These are phyloP conservation scores for Nicotiana noctiflora DNA, from an alignment of 257 asterid species.

Conservation along the genomic window DNA sequence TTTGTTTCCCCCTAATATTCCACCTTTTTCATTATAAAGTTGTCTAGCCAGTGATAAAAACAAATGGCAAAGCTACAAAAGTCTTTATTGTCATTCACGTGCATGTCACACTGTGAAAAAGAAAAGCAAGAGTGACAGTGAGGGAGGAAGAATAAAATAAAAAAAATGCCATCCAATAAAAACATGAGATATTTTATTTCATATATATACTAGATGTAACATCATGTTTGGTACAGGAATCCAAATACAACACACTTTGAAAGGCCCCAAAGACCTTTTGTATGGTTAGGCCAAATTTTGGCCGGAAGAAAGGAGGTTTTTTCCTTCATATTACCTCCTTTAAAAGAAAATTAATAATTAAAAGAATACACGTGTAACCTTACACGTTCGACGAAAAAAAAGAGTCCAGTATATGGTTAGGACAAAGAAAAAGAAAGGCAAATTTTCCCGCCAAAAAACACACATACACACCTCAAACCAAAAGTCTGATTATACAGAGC, in stretches of 20 bases:
- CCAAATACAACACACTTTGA: constrained; percentile 48
- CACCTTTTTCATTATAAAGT: constrained; percentile 12
- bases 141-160: not conserved
- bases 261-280: constrained; percentile 92
- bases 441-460: constrained; percentile 62
- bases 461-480: constrained; percentile 29
- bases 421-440: constrained; percentile 29
- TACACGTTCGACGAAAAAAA: constrained; percentile 23
- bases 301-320: constrained; percentile 35
- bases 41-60: constrained; percentile 33
- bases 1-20: constrained; percentile 15
- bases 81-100: constrained; percentile 67
- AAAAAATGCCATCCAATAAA: not conserved
- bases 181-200: not conserved
- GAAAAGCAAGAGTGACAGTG: not conserved
- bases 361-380: constrained; percentile 39
- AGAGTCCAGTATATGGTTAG: constrained; percentile 49
- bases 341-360: constrained; percentile 9
- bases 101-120: constrained; percentile 37
- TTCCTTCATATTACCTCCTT: not conserved
- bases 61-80: constrained; percentile 77
- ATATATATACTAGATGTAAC: not conserved
- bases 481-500: not conserved
- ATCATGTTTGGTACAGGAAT: constrained; percentile 16
- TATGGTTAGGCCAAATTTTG: constrained; percentile 45